A percentile compares a stretch with the other conserved stretches of the same genome.
These are phyloP conservation scores for Solanum clarkiae DNA, from an alignment of 257 asterid species.

Conservation along the genomic window DNA sequence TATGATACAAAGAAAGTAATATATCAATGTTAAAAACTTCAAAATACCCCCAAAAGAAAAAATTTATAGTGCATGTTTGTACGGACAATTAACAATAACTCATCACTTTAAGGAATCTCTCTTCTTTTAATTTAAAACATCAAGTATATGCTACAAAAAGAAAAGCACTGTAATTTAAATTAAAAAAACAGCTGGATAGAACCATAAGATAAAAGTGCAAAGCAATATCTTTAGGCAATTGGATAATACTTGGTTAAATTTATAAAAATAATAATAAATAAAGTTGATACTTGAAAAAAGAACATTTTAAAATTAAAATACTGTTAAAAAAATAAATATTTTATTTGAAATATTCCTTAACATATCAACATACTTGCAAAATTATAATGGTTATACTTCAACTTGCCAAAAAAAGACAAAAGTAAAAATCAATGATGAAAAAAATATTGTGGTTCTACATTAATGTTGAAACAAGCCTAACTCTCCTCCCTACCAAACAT, in stretches of 20 bases:
- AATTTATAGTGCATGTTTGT: slow-evolving; percentile 10
- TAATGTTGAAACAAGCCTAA: background rate
- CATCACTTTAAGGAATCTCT: slow-evolving; percentile 13
- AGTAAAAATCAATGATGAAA: background rate
- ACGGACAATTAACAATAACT: background rate
- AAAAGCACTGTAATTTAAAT: background rate
- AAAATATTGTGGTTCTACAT: background rate
- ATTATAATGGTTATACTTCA: background rate
- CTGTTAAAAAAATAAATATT: background rate
- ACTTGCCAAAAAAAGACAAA: background rate
- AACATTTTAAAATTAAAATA: background rate
- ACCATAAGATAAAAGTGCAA: background rate
- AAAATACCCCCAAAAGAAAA: slow-evolving; percentile 1
- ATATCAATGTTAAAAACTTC: background rate
- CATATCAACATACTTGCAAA: background rate
- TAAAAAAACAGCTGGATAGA: background rate
- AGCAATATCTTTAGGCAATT: background rate
- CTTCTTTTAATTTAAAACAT: background rate
- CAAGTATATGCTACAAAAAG: background rate
- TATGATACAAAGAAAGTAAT: background rate
- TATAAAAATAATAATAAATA: background rate
- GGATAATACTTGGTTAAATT: background rate
- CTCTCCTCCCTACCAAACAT: background rate
- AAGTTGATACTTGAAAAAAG: background rate
- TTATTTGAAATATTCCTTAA: background rate